These are phyloP conservation scores for Hanseniaspora sp. DNA, from an alignment of 1,139 yeast genomes.

Conservation along the genomic window DNA sequence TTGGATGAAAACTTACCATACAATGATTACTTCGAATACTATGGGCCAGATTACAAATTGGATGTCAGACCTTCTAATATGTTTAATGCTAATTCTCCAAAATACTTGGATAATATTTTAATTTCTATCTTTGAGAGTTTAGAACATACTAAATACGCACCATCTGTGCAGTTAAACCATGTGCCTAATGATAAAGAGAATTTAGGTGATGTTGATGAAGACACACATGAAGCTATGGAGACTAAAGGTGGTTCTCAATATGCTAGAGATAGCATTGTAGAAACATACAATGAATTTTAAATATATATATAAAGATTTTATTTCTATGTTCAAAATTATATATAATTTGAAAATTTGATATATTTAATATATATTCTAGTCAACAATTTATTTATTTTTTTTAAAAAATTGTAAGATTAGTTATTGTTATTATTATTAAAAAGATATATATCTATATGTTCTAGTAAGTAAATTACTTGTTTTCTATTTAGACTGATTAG, in stretches of 20 bases:
- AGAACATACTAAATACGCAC: conserved; percentile 85
- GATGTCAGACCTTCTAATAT: conserved; percentile 93
- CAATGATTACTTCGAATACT: conserved; percentile 92
- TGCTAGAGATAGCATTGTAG: conserved; percentile 64
- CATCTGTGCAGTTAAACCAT: conserved; percentile 84
- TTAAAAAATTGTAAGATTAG: too few relatives aligned
- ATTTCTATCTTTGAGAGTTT: conserved; percentile 67
- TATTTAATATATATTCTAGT: too few relatives aligned
- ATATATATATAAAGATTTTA: not conserved
- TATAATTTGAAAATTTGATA: too few relatives aligned
- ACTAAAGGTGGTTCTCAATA: conserved; percentile 84
- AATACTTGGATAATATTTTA: conserved; percentile 75
- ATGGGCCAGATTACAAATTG: conserved; percentile 87
- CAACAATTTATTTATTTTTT: too few relatives aligned
- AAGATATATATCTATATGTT: too few relatives aligned
- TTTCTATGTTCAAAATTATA: not conserved
- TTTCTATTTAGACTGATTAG: too few relatives aligned
- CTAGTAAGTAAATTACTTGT: too few relatives aligned
- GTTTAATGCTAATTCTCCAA: conserved; percentile 93
- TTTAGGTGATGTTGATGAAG: conserved; percentile 73
- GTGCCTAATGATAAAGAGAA: conserved; percentile 84
- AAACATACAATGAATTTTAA: conserved; percentile 54
- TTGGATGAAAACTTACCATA: conserved; percentile 73
- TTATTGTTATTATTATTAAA: too few relatives aligned
- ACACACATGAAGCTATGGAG: conserved; percentile 60